Base-by-base conservation (phyloP, 2,329 filamentous ascomycete genomes). In the Colletotrichum trifolii region DNA sequence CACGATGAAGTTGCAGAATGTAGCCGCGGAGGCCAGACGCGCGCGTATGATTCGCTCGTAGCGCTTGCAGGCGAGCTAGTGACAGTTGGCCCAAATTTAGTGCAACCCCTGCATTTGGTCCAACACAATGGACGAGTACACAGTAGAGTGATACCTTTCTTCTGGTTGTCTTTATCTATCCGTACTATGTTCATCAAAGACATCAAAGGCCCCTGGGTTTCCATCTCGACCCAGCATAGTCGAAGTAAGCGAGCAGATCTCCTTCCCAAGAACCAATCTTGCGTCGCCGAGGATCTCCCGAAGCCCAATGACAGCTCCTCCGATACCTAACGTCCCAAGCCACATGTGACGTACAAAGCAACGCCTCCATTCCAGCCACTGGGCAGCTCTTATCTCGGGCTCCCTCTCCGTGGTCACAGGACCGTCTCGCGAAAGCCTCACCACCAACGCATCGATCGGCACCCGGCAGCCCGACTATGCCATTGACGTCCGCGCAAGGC, bases 11-110 rank as follows among this genome's bases (percentile, higher is more conserved):
- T 59, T 50, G 33, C 54, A 67, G 56, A 65, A 54, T 39, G 54
- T 68, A 65, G 60, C 48, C 67, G 67, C 67, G 65, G 38, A 62
- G 40, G 38, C 25, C 17, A 67, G 62, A 67, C 61, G 60, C 65
- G 57, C 60, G 58, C 57, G 13, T 58, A 42, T 68, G 65, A 68
- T 68, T 68, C 61, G 67, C 17, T 35, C 34, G 33, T 33, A 43
- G 34, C 43, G 13, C 25, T 40, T 40, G 45, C 38, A 33, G 12
- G 15, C 33, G 36, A 43, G 25, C 17, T 4, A 54, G 25, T 38
- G 9, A 34, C 17, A 35, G 25, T 25, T 25, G 39, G 25, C 49
- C 60, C 54, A 33, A 38, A 49, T 54, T 33, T 64, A 39, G 13
- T n/a, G 25, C 57, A 47, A 49, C 61, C 61, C 61, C 61, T 64